Evolutionary conservation across 352 stramenopile genomes (phyloP).

Genomic region (Globisporangium uncinulatum): DNA sequence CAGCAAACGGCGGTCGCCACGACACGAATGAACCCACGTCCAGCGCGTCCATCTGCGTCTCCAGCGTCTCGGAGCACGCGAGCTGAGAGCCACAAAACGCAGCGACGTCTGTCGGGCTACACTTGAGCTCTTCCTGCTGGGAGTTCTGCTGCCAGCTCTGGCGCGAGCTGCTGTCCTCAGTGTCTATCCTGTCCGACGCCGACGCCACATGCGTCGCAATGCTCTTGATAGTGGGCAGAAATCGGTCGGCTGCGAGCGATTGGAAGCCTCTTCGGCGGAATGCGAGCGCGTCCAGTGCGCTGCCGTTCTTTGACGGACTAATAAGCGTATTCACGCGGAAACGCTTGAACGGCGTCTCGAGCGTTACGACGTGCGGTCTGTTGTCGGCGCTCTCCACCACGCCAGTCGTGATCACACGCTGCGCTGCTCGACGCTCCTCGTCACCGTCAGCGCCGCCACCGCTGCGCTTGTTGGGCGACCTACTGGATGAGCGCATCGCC

Average conservation of each 20-base stretch:
- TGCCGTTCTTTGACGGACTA: slow-evolving; percentile 4
- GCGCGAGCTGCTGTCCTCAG: neutral
- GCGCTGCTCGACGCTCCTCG: neutral
- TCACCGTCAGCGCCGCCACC: neutral
- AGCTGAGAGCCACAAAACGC: slow-evolving; percentile 7
- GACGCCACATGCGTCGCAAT: neutral
- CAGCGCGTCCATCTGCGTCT: slow-evolving; percentile 12
- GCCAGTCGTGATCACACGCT: too few species aligned
- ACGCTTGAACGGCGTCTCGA: slow-evolving; percentile 13
- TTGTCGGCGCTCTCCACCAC: too few species aligned
- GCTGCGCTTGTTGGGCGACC: slow-evolving; percentile 14
- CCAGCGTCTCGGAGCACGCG: slow-evolving; percentile 12
- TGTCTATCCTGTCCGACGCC: neutral
- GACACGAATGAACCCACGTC: slow-evolving; percentile 9
- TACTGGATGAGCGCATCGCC: slow-evolving; percentile 9
- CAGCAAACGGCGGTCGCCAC: neutral
- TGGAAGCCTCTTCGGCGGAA: slow-evolving; percentile 1
- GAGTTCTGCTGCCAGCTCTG: slow-evolving; percentile 6
- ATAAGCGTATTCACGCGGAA: slow-evolving; percentile 9
- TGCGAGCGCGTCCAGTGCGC: slow-evolving; percentile 3
- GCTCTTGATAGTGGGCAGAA: neutral
- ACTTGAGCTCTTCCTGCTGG: slow-evolving; percentile 3
- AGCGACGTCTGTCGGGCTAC: slow-evolving; percentile 9
- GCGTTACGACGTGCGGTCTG: neutral
- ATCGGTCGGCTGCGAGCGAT: slow-evolving; percentile 8